Evolutionary conservation across 345 rosid genomes (phyloP), one percentile per base, ranked within the genome.

Genomic region (Chamaenerion angustifolium): DNA sequence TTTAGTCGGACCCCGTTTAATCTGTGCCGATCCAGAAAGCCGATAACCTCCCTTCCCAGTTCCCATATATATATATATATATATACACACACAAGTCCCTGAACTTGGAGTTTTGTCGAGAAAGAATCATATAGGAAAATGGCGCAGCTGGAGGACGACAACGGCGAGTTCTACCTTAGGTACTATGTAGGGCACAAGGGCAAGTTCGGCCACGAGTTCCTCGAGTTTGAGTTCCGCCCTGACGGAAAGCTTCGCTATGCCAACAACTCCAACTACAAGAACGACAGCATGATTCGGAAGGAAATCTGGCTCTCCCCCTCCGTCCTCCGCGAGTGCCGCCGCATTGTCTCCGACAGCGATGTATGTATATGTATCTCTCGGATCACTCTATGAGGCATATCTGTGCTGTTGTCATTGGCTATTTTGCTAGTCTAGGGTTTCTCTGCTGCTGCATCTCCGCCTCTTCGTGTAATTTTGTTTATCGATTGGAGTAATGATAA

Each of bases 141-240:
- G 53, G 52, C 57, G 37, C 63, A 59, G 49, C 31, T 31, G 37
- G 95, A 85, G 52, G 95, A 80, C 16, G 84, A 74, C 10, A 66
- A 54, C 10, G 74, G 70, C 8, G 96, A 87, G 74, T 92, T 92
- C 71, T 84, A 87, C 70, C 88, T 92, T 46, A 69, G 98, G 40
- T 88, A 87, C 67, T 92, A 84, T 68, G 96, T 92, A 5, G 98
- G 98, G 8, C 96, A 92, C 85, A 92, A 85, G 66, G 98, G 98
- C 13, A 92, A 92, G 57, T 92, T 92, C 56, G 98, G 98, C 1
- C 98, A 88, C 74, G 96, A 92, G 84, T 92, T 92, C 66, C 46
- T 92, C 66, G 98, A 92, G 88, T 92, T 92, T 73, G 96, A 87
- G 82, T 92, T 92, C 73, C 62, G 95, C 64, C 78, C 88, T 0